These are phyloP conservation scores for Emergomyces orientalis DNA, from an alignment of 2,329 filamentous ascomycete genomes.

Conservation along the genomic window DNA sequence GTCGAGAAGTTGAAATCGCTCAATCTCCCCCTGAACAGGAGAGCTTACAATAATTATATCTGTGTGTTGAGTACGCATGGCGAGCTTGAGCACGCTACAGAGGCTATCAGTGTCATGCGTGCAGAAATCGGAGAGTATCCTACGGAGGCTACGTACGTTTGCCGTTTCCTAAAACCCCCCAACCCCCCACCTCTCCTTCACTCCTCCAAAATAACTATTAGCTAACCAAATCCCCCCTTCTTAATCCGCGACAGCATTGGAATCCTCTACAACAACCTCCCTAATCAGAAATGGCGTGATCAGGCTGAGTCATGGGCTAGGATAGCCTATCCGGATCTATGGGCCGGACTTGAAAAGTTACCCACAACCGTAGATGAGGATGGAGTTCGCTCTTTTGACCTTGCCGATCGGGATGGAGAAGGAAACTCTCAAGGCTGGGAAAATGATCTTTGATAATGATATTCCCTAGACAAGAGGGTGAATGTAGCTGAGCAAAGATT, in stretches of 20 bases:
- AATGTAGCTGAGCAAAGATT: background rate
- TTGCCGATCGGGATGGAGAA: conserved; percentile 7
- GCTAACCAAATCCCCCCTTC: background rate
- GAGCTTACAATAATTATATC: conserved; percentile 67
- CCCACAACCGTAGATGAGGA: conserved; percentile 12
- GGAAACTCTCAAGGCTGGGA: background rate
- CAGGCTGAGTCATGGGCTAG: conserved; percentile 67
- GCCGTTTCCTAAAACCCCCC: background rate
- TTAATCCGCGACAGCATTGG: conserved; percentile 51
- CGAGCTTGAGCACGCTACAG: conserved; percentile 57
- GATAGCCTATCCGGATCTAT: conserved; percentile 56
- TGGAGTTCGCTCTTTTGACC: conserved; percentile 12
- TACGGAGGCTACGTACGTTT: conserved; percentile 61
- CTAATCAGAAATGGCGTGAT: conserved; percentile 54
- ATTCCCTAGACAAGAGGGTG: background rate
- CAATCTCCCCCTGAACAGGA: conserved; percentile 66
- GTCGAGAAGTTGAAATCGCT: conserved; percentile 52
- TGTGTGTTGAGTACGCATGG: conserved; percentile 66
- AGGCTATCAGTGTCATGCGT: conserved; percentile 58
- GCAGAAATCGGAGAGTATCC: conserved; percentile 56
- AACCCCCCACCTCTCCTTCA: background rate
- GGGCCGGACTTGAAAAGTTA: conserved; percentile 53
- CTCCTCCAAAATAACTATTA: background rate
- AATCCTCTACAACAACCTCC: conserved; percentile 65
- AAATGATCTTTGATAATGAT: background rate